These are phyloP conservation scores for Alectoria sarmentosa DNA, from an alignment of 495 filamentous ascomycete genomes.

Conservation along the genomic window DNA sequence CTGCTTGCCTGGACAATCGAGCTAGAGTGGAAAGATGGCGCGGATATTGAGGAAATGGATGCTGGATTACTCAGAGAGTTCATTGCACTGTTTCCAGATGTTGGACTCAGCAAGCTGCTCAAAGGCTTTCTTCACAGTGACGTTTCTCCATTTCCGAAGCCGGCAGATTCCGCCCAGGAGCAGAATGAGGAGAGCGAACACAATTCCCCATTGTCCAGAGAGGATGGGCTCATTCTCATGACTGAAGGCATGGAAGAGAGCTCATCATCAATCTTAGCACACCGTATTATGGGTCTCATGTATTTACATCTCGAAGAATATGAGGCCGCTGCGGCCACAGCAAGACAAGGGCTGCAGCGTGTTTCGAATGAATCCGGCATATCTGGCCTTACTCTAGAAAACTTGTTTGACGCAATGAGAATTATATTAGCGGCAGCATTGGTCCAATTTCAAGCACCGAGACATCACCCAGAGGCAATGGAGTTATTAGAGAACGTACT, in stretches of 20 bases:
- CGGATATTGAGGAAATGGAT: constrained; percentile 66
- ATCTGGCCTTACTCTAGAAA: constrained; percentile 58
- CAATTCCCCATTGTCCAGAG: constrained; percentile 48
- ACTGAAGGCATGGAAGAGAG: constrained; percentile 68
- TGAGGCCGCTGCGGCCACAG: constrained; percentile 71
- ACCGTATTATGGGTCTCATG: constrained; percentile 77
- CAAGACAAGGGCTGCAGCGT: constrained; percentile 61
- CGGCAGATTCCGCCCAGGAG: constrained; percentile 25
- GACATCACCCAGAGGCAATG: constrained; percentile 83
- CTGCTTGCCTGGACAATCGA: constrained; percentile 83
- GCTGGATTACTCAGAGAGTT: constrained; percentile 67
- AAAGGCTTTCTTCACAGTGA: constrained; percentile 75
- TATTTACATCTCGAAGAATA: constrained; percentile 83
- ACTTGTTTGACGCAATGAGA: constrained; percentile 65
- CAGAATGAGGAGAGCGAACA: constrained; percentile 35
- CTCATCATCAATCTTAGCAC: constrained; percentile 68
- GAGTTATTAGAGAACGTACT: constrained; percentile 73
- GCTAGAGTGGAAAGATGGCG: constrained; percentile 80
- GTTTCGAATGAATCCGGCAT: constrained; percentile 51
- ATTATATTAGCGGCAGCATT: constrained; percentile 73
- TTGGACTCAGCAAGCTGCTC: constrained; percentile 71
- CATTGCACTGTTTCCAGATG: constrained; percentile 74
- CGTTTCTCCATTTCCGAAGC: constrained; percentile 70
- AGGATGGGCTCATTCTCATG: constrained; percentile 75
- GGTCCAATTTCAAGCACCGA: constrained; percentile 80